A percentile compares a stretch with the other conserved stretches of the same genome.
These are phyloP conservation scores for Aspergillus carbonarius DNA, from an alignment of 2,329 filamentous ascomycete species.

Conservation along the genomic window DNA sequence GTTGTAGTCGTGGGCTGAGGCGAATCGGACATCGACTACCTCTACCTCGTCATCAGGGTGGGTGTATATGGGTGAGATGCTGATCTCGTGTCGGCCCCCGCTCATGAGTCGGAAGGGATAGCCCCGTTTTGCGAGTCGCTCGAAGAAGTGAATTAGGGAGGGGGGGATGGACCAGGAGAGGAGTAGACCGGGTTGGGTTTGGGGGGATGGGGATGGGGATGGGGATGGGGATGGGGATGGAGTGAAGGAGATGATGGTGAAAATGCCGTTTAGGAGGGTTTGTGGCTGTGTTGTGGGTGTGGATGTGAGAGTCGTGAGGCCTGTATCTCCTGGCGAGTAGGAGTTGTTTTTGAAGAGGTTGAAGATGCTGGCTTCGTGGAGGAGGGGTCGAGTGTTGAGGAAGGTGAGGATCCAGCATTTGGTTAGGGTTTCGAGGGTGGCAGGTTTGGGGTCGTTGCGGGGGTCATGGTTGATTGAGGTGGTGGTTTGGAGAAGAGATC, in stretches of 20 bases:
- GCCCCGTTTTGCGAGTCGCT: constrained; percentile 26
- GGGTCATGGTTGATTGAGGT: neutral
- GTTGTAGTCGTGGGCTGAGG: constrained; percentile 30
- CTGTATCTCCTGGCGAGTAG: constrained; percentile 23
- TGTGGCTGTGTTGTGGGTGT: neutral
- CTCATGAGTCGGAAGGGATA: constrained; percentile 32
- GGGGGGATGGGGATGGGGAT: constrained; percentile 19
- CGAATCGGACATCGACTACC: constrained; percentile 29
- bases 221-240: constrained; percentile 17
- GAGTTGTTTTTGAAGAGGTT: constrained; percentile 12
- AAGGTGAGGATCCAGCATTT: constrained; percentile 26
- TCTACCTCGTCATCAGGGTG: neutral
- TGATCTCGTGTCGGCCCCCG: constrained; percentile 24
- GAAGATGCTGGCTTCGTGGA: constrained; percentile 18
- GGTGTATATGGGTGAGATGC: neutral
- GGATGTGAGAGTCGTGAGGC: constrained; percentile 11
- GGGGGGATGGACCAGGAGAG: constrained; percentile 22
- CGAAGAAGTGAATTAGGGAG: constrained; percentile 24
- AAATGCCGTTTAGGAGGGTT: constrained; percentile 19
- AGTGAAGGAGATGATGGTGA: constrained; percentile 18
- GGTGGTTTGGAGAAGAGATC: neutral
- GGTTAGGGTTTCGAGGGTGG: constrained; percentile 12
- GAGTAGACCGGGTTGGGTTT: constrained; percentile 19
- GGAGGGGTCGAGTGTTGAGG: constrained; percentile 16
- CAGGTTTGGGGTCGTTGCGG: neutral